Percentiles rank a stretch among this genome's conserved stretches.
These are phyloP conservation scores for Hypoxylon sp. DNA, from an alignment of 2,329 filamentous ascomycete species.

Conservation along the genomic window DNA sequence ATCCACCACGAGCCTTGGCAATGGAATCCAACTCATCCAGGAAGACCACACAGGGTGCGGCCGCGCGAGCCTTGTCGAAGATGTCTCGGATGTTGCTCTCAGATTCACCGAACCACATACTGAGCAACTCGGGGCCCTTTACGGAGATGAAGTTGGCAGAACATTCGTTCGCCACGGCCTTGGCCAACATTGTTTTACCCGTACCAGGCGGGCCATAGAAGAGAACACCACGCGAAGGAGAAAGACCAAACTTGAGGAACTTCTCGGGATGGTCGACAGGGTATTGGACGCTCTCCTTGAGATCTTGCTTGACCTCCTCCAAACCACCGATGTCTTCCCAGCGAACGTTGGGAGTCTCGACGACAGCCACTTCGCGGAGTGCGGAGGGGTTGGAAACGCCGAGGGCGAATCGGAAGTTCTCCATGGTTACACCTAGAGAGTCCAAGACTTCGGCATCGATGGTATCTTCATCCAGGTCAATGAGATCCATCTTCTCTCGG, in stretches of 20 bases:
- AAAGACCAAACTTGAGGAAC: conserved; percentile 99
- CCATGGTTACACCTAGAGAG: conserved; percentile 98
- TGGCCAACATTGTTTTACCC: conserved; percentile 99
- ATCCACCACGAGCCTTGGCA: conserved; percentile 98
- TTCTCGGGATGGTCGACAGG: conserved; percentile 99
- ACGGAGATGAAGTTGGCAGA: conserved; percentile 99
- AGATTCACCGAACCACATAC: conserved; percentile 99
- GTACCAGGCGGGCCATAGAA: conserved; percentile 99
- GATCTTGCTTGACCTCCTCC: conserved; percentile 98
- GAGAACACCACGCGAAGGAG: conserved; percentile 95
- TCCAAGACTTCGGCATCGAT: conserved; percentile 98
- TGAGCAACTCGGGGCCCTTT: conserved; percentile 97
- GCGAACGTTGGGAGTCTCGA: conserved; percentile 98
- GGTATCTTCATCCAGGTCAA: conserved; percentile 97
- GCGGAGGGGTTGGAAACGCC: conserved; percentile 98
- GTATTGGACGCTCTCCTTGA: conserved; percentile 98
- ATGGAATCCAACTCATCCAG: conserved; percentile 98
- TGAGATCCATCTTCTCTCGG: conserved; percentile 99
- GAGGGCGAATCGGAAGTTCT: conserved; percentile 99
- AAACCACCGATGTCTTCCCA: conserved; percentile 99
- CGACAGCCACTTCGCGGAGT: conserved; percentile 97
- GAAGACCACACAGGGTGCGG: conserved; percentile 98
- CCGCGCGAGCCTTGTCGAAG: conserved; percentile 98
- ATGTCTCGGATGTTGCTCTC: conserved; percentile 99
- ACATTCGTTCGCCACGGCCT: conserved; percentile 99